phyloP scores from a whole-genome alignment of 2,329 filamentous ascomycete species.

The Monosporascus sp. region DNA sequence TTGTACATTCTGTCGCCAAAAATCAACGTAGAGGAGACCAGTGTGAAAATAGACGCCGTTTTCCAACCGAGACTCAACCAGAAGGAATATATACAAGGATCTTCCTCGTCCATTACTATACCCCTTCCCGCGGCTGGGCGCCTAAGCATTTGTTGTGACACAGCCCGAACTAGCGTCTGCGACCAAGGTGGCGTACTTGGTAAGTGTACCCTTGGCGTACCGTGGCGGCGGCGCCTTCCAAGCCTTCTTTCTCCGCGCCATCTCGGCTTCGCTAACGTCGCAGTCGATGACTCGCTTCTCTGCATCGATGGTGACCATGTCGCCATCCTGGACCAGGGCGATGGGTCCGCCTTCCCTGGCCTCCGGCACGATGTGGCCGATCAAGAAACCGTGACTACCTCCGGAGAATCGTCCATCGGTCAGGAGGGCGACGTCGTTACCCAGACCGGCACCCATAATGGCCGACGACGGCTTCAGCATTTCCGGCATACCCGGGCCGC shows the following conservation, averaged over 20 bases:
- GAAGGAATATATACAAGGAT: conserved; percentile 12
- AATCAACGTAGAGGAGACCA: neutral
- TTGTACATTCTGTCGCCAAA: neutral
- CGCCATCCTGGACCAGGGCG: conserved; percentile 74
- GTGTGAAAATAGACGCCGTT: conserved; percentile 2
- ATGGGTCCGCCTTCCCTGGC: conserved; percentile 83
- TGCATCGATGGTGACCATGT: conserved; percentile 77
- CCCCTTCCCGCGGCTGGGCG: neutral
- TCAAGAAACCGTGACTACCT: conserved; percentile 80
- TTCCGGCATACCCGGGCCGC: conserved; percentile 91
- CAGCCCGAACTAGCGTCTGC: conserved; percentile 57
- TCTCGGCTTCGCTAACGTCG: conserved; percentile 60
- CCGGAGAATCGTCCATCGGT: conserved; percentile 76
- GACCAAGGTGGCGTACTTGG: conserved; percentile 62
- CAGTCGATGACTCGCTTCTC: conserved; percentile 67
- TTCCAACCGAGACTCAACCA: conserved; percentile 1
- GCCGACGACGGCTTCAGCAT: conserved; percentile 90
- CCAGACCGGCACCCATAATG: conserved; percentile 85
- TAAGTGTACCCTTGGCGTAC: conserved; percentile 60
- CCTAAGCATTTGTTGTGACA: conserved; percentile 37
- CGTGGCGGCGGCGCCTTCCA: conserved; percentile 60
- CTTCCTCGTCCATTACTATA: neutral
- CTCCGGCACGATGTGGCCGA: conserved; percentile 84
- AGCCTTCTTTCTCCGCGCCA: conserved; percentile 49
- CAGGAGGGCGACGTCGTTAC: conserved; percentile 68